Base-by-base conservation (phyloP, 495 filamentous ascomycete genomes). In the Hypoxylon subgilvum region DNA sequence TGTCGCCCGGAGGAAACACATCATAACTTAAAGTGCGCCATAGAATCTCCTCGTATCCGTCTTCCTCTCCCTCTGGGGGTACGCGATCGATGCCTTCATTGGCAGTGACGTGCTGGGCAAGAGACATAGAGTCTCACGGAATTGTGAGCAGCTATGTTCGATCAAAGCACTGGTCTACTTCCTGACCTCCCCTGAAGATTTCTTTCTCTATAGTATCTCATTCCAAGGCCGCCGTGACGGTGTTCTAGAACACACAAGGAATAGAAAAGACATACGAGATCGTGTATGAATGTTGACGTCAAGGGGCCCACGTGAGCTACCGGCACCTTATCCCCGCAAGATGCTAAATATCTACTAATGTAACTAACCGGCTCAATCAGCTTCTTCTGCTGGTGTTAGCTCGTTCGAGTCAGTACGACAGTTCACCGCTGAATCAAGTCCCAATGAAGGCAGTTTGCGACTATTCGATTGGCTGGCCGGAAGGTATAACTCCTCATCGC, bases 41-140 rank as follows among this genome's bases (percentile, higher is more conserved):
- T 19, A 65, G 45, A 19, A 38, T 27, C 49, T 65, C 50, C 21
- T 57, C 42, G 14, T 38, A 17, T 8, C 44, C 45, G 30, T 59
- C 40, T 14, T 67, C 59, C 23, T 64, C 39, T 46, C 31, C 22
- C 30, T 61, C 56, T 6, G 44, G 54, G 10, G 47, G 54, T 52
- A 67, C 67, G 36, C 67, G 60, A 42, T 69, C 67, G 52, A 69
- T 63, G 42, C 63, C 67, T 61, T 69, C 67, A 35, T 48, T 48
- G 21, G 67, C 63, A 19, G 67, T 69, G 48, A 67, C 67, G 42
- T 63, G 59, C 35, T 63, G 59, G 36, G 28, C 59, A 19, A 63
- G 47, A 23, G 59, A 63, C 59, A 57, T 63, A 25, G 35, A 14
- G 6, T 7, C 16, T 30, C 0, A 13, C 13, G 7, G 13, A 1